Evolutionary conservation across 345 rosid genomes (phyloP).

Genomic region (Eucalyptus dawsonii): DNA sequence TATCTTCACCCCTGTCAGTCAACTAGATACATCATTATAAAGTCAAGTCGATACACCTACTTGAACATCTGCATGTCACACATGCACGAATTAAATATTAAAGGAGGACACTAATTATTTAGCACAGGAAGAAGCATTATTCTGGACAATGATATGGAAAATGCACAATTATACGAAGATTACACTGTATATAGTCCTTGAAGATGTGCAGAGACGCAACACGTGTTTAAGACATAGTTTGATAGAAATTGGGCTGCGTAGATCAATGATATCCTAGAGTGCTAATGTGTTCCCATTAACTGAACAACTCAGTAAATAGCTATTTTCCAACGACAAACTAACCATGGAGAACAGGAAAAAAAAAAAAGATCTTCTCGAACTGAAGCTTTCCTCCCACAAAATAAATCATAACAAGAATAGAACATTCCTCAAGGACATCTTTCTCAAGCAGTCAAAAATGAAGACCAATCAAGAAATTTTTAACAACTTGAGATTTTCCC

Average conservation of each 20-base stretch:
- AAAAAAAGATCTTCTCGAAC: not conserved
- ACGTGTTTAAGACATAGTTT: not conserved
- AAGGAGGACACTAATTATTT: not conserved
- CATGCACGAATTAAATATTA: not conserved
- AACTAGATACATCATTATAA: not conserved
- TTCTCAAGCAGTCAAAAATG: not conserved
- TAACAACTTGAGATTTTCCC: not conserved
- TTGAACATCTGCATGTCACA: not conserved
- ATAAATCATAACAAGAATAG: not conserved
- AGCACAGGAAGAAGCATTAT: not conserved
- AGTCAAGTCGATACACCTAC: not conserved
- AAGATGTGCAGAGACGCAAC: not conserved
- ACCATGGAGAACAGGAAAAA: not conserved
- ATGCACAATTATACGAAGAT: not conserved
- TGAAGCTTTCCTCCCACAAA: not conserved
- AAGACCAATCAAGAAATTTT: not conserved
- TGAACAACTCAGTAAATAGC: not conserved
- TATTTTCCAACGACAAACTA: not conserved
- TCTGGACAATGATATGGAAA: not conserved
- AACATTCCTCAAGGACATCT: not conserved
- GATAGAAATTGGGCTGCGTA: not conserved
- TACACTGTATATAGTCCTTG: not conserved
- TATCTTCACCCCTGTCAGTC: constrained; percentile 63
- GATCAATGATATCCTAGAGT: not conserved
- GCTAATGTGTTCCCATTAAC: not conserved